These are phyloP conservation scores for Yarrowia keelungensis DNA, from an alignment of 805 yeast genomes.

Conservation along the genomic window DNA sequence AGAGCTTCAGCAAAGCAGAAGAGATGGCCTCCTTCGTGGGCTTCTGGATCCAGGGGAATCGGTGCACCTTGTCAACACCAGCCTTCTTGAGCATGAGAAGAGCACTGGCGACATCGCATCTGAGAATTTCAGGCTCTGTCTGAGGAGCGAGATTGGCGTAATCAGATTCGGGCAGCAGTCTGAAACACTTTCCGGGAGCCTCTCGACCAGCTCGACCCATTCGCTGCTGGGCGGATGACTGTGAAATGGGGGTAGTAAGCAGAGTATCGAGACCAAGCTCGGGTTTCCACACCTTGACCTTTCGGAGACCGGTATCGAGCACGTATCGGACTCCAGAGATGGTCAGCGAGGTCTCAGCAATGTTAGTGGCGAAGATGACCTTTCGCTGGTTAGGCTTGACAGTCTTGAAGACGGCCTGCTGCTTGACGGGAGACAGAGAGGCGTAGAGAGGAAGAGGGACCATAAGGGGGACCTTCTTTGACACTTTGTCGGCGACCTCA, in stretches of 20 bases:
- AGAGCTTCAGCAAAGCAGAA: constrained; percentile 78
- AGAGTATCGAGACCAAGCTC: constrained; percentile 91
- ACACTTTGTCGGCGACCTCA: constrained; percentile 65
- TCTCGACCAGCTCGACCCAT: constrained; percentile 99
- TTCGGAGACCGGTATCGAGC: constrained; percentile 88
- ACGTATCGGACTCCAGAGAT: constrained; percentile 94
- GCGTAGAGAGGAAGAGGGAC: constrained; percentile 90
- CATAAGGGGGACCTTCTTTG: constrained; percentile 75
- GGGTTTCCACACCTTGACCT: constrained; percentile 94
- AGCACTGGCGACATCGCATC: constrained; percentile 86
- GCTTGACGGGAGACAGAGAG: constrained; percentile 85
- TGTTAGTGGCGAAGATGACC: constrained; percentile 89
- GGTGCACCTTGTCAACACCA: constrained; percentile 78
- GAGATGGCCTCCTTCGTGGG: constrained; percentile 82
- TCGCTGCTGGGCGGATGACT: constrained; percentile 93
- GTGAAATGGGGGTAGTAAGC: constrained; percentile 89
- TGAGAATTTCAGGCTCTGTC: constrained; percentile 90
- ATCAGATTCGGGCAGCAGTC: constrained; percentile 79
- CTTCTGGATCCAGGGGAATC: constrained; percentile 90
- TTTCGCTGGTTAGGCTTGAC: constrained; percentile 74
- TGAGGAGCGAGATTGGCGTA: constrained; percentile 66
- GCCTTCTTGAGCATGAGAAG: constrained; percentile 81
- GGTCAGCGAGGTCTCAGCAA: constrained; percentile 97
- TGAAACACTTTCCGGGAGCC: constrained; percentile 83
- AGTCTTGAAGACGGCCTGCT: constrained; percentile 76